phyloP scores from a whole-genome alignment of 176 grass and related monocot species.

The Neostapfia colusana region DNA sequence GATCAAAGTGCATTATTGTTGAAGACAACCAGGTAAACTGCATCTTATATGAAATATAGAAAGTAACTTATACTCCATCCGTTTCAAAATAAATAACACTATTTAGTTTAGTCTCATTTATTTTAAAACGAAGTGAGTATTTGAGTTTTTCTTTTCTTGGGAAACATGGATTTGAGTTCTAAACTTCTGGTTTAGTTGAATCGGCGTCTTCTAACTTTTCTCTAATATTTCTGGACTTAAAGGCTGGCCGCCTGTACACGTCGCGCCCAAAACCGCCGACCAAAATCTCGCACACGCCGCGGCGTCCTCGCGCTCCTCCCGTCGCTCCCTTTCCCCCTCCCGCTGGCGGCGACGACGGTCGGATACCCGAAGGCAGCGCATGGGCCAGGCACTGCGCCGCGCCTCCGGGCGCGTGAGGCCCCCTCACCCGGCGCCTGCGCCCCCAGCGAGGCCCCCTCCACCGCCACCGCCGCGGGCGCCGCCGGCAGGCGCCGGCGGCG shows the following conservation, averaged over 20 bases:
- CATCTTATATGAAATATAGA: no score
- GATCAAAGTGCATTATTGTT: no score
- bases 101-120: no score
- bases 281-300: background rate
- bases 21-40: no score
- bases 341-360: background rate
- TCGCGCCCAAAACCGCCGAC: slow-evolving; percentile 24
- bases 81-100: no score
- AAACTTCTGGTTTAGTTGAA: no score
- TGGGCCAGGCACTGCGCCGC: slow-evolving; percentile 59
- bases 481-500: slow-evolving; percentile 21
- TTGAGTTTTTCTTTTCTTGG: no score
- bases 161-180: no score
- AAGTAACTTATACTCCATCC: no score
- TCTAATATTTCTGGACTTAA: no score
- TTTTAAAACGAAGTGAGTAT: no score
- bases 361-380: background rate
- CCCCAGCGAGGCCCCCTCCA: slow-evolving; percentile 12
- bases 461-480: slow-evolving; percentile 3
- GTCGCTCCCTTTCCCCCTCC: background rate
- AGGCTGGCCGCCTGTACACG: background rate
- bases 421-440: slow-evolving; percentile 11
- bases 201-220: no score
- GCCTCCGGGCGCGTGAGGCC: slow-evolving; percentile 36
- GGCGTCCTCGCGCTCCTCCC: background rate